Evolutionary conservation across 2,329 filamentous ascomycete species (phyloP), one percentile per base, ranked within the genome.

Genomic region (Colletotrichum costaricense): DNA sequence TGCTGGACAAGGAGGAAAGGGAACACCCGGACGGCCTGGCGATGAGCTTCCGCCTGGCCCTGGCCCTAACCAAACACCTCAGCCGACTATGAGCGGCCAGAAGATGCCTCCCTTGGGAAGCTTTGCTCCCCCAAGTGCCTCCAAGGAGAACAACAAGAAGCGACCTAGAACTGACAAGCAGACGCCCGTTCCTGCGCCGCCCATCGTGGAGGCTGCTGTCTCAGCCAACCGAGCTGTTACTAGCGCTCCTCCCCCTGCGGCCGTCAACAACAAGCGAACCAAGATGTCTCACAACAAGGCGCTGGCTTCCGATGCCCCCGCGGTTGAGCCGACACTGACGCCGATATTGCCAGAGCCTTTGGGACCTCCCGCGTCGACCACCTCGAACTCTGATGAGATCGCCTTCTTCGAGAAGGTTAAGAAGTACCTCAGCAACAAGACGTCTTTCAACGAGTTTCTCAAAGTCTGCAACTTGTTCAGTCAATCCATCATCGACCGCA

Each of bases 391-490:
- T 67, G 96, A 98, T 71, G 96, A 98, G 80, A 88, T 98, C 65
- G 92, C 92, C 2, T 98, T 98, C 84, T 99, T 99, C 78, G 97
- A 99, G 74, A 93, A 95, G 8, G 95, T 97, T 22, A 98, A 98
- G 88, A 99, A 99, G 83, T 96, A 93, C 79, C 94, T 99, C 71
- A 92, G 93, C 74, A 98, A 98, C 82, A 94, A 97, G 81, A 93
- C 94, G 69, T 93, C 93, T 3, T 97, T 97, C 89, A 95, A 94
- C 78, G 97, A 99, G 81, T 99, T 99, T 82, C 85, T 99, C 76
- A 99, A 99, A 85, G 90, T 99, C 7, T 97, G 96, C 86, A 99
- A 98, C 77, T 88, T 99, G 35, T 99, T 95, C 85, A 97, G 94
- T 26, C 94, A 97, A 78, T 95, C 97, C 77, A 89, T 99, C 63